Conservation (phyloP, 2,329 filamentous ascomycete species). For the Hypoxylon sp. region DNA sequence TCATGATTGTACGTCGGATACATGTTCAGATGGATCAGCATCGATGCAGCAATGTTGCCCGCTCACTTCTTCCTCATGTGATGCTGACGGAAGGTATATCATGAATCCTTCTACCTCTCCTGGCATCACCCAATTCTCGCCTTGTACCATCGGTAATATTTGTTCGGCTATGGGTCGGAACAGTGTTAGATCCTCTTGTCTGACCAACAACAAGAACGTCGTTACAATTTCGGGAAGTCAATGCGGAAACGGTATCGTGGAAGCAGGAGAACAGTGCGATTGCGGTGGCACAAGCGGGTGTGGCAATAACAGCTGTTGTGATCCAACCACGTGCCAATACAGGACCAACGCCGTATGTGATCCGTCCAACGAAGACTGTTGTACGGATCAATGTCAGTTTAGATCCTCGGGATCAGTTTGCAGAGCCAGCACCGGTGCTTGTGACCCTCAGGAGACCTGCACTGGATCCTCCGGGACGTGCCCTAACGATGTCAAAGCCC, state of each 20-base stretch:
- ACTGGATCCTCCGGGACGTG: constrained; percentile 80
- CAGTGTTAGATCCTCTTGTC: constrained; percentile 81
- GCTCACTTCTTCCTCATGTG: constrained; percentile 75
- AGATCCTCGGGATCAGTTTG: constrained; percentile 80
- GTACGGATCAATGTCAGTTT: constrained; percentile 76
- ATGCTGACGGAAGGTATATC: constrained; percentile 85
- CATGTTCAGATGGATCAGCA: constrained; percentile 74
- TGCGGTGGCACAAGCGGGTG: constrained; percentile 86
- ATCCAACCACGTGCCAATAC: constrained; percentile 90
- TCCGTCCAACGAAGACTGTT: constrained; percentile 86
- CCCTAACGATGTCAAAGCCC: constrained; percentile 77
- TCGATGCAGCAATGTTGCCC: constrained; percentile 81
- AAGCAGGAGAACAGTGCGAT: constrained; percentile 94
- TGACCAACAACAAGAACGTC: constrained; percentile 89
- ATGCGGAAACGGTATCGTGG: constrained; percentile 98
- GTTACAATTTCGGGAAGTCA: constrained; percentile 84
- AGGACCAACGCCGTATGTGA: constrained; percentile 82
- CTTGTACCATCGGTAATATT: constrained; percentile 93
- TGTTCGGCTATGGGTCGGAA: constrained; percentile 86
- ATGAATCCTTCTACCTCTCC: constrained; percentile 93
- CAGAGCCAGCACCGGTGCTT: constrained; percentile 82
- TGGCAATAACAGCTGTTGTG: constrained; percentile 83
- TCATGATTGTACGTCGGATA: constrained; percentile 84
- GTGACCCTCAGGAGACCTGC: constrained; percentile 89
- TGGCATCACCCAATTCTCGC: constrained; percentile 84